These are phyloP conservation scores for Pelargonium fulgidum DNA, from an alignment of 441 rosid genomes.

Conservation along the genomic window DNA sequence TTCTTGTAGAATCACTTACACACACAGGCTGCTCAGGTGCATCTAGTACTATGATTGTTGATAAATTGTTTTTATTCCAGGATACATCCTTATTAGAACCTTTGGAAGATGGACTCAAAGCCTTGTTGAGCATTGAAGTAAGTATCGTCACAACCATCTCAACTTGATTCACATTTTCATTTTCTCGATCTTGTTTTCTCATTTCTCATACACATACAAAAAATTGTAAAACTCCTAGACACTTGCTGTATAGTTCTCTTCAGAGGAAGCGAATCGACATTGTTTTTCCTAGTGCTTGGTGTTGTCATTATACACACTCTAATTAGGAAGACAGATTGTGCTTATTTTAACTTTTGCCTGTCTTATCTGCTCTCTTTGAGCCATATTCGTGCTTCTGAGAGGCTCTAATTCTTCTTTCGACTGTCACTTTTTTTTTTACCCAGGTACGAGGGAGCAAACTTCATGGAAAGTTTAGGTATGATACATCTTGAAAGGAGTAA, in stretches of 20 bases:
- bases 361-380: neutral
- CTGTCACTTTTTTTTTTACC: neutral
- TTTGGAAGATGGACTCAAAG: constrained; percentile 6
- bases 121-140: constrained; percentile 4
- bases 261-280: too few relatives aligned
- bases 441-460: constrained; percentile 3
- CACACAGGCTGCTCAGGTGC: neutral
- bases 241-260: too few relatives aligned
- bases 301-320: too few relatives aligned
- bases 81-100: neutral
- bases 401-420: neutral
- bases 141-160: neutral
- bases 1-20: neutral
- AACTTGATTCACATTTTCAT: neutral
- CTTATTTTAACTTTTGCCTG: too few relatives aligned
- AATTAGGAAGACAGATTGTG: too few relatives aligned
- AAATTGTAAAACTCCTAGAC: too few relatives aligned
- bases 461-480: constrained; percentile 4
- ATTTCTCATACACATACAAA: neutral
- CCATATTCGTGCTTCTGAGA: neutral
- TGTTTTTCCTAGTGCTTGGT: too few relatives aligned
- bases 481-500: neutral
- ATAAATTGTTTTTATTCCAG: neutral
- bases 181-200: neutral
- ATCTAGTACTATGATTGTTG: too few relatives aligned